Conservation (phyloP, 2,329 filamentous ascomycete genomes). For the Gnomoniopsis smithogilvyi region DNA sequence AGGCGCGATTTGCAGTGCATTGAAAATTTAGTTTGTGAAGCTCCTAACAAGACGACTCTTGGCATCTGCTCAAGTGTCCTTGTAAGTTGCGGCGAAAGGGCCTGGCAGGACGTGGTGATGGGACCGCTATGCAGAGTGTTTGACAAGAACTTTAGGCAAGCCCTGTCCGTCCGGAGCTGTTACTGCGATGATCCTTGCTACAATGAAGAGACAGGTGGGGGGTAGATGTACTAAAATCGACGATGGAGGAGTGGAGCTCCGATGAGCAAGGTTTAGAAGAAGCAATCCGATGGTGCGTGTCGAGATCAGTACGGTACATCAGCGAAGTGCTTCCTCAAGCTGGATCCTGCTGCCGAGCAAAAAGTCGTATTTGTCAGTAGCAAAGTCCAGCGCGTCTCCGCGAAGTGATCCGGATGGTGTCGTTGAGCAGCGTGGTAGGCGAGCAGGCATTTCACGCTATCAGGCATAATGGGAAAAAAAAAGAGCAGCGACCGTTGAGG, state of each 20-base stretch:
- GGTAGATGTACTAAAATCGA: constrained; percentile 10
- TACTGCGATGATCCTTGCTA: constrained; percentile 13
- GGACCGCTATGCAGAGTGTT: not conserved
- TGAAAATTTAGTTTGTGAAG: not conserved
- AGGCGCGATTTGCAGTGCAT: not conserved
- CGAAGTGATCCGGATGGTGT: too few species aligned
- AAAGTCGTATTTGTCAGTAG: not conserved
- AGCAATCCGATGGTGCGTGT: not conserved
- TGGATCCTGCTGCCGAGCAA: not conserved
- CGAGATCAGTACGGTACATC: not conserved
- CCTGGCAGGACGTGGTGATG: too few species aligned
- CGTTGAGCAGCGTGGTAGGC: too few species aligned
- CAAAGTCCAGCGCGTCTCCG: not conserved
- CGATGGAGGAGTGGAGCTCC: constrained; percentile 14
- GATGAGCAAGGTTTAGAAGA: constrained; percentile 6
- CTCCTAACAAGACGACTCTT: not conserved
- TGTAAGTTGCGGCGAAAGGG: too few species aligned
- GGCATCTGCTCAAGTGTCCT: not conserved
- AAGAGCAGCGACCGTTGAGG: not conserved
- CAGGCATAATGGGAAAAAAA: too few species aligned
- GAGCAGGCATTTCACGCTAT: too few species aligned
- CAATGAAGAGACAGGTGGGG: constrained; percentile 1
- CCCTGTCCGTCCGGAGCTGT: not conserved
- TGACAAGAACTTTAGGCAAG: not conserved
- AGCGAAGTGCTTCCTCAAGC: not conserved